Percentiles rank a stretch among this genome's conserved stretches.
Conservation (phyloP, 2,329 filamentous ascomycete species). For the Alternaria postmessia region DNA sequence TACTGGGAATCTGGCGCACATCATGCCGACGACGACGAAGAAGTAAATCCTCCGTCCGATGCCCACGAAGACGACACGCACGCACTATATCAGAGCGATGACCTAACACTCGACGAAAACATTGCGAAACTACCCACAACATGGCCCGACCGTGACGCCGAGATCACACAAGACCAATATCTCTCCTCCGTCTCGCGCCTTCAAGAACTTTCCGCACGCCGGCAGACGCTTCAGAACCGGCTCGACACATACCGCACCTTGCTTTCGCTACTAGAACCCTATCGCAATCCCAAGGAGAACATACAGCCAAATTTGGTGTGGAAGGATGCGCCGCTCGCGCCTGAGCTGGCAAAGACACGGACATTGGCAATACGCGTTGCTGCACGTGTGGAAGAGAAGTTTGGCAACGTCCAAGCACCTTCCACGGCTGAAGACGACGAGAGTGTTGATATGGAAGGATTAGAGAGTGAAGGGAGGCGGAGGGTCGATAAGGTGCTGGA, state of each 20-base stretch:
- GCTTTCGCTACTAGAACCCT: conserved; percentile 61
- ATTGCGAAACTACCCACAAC: conserved; percentile 45
- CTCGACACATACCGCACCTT: conserved; percentile 60
- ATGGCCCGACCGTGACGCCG: conserved; percentile 16
- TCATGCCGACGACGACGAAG: conserved; percentile 29
- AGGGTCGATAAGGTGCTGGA: conserved; percentile 40
- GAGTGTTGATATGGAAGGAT: conserved; percentile 30
- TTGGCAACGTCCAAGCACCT: conserved; percentile 40
- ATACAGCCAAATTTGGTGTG: conserved; percentile 73
- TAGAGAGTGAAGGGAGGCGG: conserved; percentile 25
- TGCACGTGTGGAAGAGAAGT: conserved; percentile 43
- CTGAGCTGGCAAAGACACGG: conserved; percentile 72
- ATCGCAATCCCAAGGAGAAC: conserved; percentile 56
- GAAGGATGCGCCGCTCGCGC: conserved; percentile 69
- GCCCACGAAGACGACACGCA: conserved; percentile 52
- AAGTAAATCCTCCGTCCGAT: conserved; percentile 36
- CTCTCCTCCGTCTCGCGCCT: conserved; percentile 57
- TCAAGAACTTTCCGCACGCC: conserved; percentile 55
- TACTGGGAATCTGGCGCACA: conserved; percentile 63
- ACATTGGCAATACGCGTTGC: conserved; percentile 59
- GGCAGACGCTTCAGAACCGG: conserved; percentile 60
- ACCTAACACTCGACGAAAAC: conserved; percentile 45
- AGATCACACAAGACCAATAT: conserved; percentile 42
- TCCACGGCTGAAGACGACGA: conserved; percentile 36
- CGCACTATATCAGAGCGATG: conserved; percentile 40